Percentiles rank a stretch among this genome's conserved stretches.
These are phyloP conservation scores for Cerioporus squamosus DNA, from an alignment of 1,284 basidiomycete genomes.

Conservation along the genomic window DNA sequence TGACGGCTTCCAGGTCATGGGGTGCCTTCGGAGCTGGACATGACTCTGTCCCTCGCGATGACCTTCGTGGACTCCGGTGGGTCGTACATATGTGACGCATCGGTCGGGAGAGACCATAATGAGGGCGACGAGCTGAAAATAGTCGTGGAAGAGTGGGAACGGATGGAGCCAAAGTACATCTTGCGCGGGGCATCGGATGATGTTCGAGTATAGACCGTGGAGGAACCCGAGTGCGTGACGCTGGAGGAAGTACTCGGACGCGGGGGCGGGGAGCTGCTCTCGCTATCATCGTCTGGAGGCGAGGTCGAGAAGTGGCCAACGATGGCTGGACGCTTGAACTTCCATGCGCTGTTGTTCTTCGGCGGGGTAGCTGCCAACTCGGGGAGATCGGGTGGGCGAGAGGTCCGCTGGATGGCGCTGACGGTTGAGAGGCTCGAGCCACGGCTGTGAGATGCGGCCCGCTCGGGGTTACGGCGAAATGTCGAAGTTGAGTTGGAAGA, in stretches of 20 bases:
- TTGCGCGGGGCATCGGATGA: conserved; percentile 49
- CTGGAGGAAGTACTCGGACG: conserved; percentile 72
- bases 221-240: conserved; percentile 54
- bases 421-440: conserved; percentile 28
- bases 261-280: conserved; percentile 41
- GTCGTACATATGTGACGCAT: conserved; percentile 43
- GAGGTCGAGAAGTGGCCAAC: conserved; percentile 57
- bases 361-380: conserved; percentile 26
- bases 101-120: conserved; percentile 44
- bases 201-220: conserved; percentile 42
- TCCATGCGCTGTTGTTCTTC: conserved; percentile 31
- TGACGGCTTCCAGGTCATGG: conserved; percentile 30
- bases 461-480: conserved; percentile 23
- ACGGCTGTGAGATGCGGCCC: conserved; percentile 22
- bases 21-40: conserved; percentile 28
- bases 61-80: conserved; percentile 37
- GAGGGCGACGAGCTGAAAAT: conserved; percentile 42
- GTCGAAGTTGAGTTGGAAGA: conserved; percentile 24
- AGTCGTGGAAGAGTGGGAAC: conserved; percentile 45
- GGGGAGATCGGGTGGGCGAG: conserved; percentile 19
- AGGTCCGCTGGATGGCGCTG: conserved; percentile 21
- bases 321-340: conserved; percentile 62
- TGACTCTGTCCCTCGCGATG: conserved; percentile 29
- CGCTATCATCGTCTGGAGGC: conserved; percentile 35
- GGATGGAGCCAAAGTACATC: conserved; percentile 52